Base-by-base conservation (phyloP, 1,284 basidiomycete genomes). In the Melampsora larici-populina region DNA sequence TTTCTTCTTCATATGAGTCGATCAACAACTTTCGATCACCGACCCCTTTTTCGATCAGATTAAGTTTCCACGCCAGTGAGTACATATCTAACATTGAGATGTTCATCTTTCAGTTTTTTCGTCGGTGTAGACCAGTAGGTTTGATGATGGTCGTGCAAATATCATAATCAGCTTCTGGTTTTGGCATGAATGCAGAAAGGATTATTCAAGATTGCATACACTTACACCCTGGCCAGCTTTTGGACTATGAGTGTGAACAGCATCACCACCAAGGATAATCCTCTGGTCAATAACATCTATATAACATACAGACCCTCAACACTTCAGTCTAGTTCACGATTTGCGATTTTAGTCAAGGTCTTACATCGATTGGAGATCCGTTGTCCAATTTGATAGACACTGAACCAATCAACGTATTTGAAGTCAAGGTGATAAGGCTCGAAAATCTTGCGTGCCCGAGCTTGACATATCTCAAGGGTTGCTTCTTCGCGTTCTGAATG, bases 41-140 rank as follows among this genome's bases (percentile, higher is more conserved):
- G 51, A 85, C 78, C 17, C 84, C 84, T 81, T 85, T 85, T 77
- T 85, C 83, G 70, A 85, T 83, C 46, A 84, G 79, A 80, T 85
- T 85, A 81, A 85, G 82, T 76, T 84, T 82, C 84, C 84, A 85
- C 2, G 84, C 82, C 46, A 85, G 80, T 18, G 84, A 83, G 81
- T 84, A 84, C 79, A 84, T 83, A 80, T 85, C 85, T 75, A 85
- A 83, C 81, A 85, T 83, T 62, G 84, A 84, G 70, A 85, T 85
- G 81, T 85, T 85, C 84, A 85, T 85, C 66, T 75, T 18, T 11
- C 18, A n/a, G 33, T 46, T 13, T 13, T 4, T n/a, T 18, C 13
- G 43, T 17, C 17, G 36, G 48, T 83, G 72, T 58, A 60, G 64
- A 31, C 40, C 58, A 29, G 5, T 58, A 64, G 21, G 11, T 18